These are phyloP conservation scores for Leishmania guyanensis DNA, from an alignment of 208 protist species.

Conservation along the genomic window DNA sequence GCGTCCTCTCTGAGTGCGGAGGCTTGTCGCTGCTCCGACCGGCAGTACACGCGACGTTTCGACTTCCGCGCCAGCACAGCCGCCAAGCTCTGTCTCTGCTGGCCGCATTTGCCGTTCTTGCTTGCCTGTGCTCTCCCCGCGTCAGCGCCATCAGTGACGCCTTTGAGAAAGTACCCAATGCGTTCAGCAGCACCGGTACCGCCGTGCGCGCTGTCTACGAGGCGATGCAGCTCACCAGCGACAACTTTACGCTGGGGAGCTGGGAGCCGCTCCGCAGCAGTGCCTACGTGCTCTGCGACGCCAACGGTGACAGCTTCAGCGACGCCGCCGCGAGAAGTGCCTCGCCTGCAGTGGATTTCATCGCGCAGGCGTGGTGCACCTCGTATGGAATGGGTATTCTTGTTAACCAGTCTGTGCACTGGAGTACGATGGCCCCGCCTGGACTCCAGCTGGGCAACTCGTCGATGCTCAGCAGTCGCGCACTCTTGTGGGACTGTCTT, in stretches of 20 bases:
- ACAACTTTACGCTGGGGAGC: not conserved
- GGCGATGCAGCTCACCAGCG: slow-evolving; percentile 18
- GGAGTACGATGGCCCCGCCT: slow-evolving; percentile 39
- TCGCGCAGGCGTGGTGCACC: slow-evolving; percentile 15
- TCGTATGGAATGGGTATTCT: not conserved
- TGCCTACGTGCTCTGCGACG: slow-evolving; percentile 22
- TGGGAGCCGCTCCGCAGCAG: slow-evolving; percentile 5
- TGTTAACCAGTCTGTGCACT: slow-evolving; percentile 28
- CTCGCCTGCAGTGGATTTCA: not conserved
- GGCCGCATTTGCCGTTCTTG: not conserved
- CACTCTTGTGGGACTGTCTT: slow-evolving; percentile 31
- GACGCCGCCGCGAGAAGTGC: not conserved
- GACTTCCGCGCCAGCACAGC: not conserved
- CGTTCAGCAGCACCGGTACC: slow-evolving; percentile 1
- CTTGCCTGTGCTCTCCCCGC: not conserved
- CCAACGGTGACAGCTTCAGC: not conserved
- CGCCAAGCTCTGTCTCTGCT: not conserved
- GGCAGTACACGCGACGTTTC: not conserved
- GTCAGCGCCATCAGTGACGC: not conserved
- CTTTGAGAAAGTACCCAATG: slow-evolving; percentile 7
- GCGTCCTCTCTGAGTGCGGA: not conserved
- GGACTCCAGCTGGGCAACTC: slow-evolving; percentile 25
- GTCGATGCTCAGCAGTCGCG: slow-evolving; percentile 1
- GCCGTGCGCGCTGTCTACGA: slow-evolving; percentile 28
- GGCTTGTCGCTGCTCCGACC: not conserved